Percentiles rank a stretch among this genome's conserved stretches.
Conservation (phyloP, 2,329 filamentous ascomycete species). For the Exophiala bonariae region DNA sequence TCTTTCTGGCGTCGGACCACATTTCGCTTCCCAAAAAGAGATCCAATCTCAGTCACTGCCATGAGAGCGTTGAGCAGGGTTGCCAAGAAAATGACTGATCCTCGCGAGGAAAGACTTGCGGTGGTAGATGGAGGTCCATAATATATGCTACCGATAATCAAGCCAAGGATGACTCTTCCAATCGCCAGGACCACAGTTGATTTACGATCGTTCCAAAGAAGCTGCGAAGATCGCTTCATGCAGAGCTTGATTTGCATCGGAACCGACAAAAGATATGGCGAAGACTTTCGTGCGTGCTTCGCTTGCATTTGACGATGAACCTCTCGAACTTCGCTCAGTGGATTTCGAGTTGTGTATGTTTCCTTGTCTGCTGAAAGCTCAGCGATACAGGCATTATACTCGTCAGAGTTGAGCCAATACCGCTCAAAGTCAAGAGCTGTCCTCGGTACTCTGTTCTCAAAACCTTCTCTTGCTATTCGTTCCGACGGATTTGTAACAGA, state of each 20-base stretch:
- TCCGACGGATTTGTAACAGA: constrained; percentile 60
- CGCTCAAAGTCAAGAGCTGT: constrained; percentile 52
- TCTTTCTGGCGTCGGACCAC: constrained; percentile 60
- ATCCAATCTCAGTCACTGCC: constrained; percentile 66
- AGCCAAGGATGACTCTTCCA: constrained; percentile 60
- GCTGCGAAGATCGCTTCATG: constrained; percentile 61
- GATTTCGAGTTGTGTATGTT: constrained; percentile 44
- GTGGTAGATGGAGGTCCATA: constrained; percentile 61
- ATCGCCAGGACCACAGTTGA: constrained; percentile 53
- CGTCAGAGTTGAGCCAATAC: constrained; percentile 31
- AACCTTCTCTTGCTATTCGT: constrained; percentile 43
- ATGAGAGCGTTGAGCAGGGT: constrained; percentile 62
- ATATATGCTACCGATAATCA: constrained; percentile 67
- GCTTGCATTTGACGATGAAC: constrained; percentile 57
- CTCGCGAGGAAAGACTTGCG: constrained; percentile 62
- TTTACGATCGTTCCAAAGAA: constrained; percentile 64
- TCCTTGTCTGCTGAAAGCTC: constrained; percentile 55
- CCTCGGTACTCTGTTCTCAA: constrained; percentile 44
- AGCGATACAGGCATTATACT: constrained; percentile 33
- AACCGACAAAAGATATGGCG: constrained; percentile 57
- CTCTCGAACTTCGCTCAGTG: constrained; percentile 56
- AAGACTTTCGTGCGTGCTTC: constrained; percentile 52
- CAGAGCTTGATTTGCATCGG: constrained; percentile 56
- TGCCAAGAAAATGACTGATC: constrained; percentile 64
- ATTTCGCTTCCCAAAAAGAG: constrained; percentile 61